Evolutionary conservation across 2,329 filamentous ascomycete genomes (phyloP).

Genomic region (Colletotrichum noveboracense): DNA sequence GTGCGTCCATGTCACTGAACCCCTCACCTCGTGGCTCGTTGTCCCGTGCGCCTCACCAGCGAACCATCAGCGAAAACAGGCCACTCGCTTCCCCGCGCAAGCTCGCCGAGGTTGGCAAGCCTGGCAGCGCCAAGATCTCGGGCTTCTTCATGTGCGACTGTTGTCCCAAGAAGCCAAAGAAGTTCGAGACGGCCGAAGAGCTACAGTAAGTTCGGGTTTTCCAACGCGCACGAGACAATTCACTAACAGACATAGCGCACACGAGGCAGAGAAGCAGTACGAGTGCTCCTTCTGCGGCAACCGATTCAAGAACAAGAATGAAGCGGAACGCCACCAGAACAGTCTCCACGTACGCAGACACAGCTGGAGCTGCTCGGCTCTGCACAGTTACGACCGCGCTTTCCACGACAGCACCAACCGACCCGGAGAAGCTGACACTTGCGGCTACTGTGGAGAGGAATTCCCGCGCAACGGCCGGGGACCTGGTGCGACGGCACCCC

Average conservation of each 20-base stretch:
- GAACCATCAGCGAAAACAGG: slow-evolving; percentile 47
- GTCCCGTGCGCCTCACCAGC: slow-evolving; percentile 48
- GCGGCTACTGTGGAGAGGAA: slow-evolving; percentile 95
- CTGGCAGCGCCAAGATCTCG: slow-evolving; percentile 53
- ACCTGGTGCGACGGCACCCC: slow-evolving; percentile 40
- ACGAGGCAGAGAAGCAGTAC: slow-evolving; percentile 96
- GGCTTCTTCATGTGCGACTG: slow-evolving; percentile 81
- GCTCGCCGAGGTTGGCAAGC: slow-evolving; percentile 54
- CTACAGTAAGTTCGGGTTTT: slow-evolving; percentile 68
- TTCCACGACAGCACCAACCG: slow-evolving; percentile 81
- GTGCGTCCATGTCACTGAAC: slow-evolving; percentile 51
- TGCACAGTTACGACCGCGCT: slow-evolving; percentile 77
- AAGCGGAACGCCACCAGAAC: slow-evolving; percentile 95
- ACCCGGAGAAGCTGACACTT: slow-evolving; percentile 76
- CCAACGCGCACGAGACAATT: background rate
- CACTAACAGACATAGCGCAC: slow-evolving; percentile 62
- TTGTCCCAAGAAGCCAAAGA: slow-evolving; percentile 96
- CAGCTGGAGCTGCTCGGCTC: slow-evolving; percentile 95
- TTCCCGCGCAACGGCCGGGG: slow-evolving; percentile 64
- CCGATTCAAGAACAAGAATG: slow-evolving; percentile 98
- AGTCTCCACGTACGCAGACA: slow-evolving; percentile 90
- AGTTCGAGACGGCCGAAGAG: slow-evolving; percentile 85
- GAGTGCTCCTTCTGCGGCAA: slow-evolving; percentile 92
- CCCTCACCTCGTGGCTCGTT: slow-evolving; percentile 55
- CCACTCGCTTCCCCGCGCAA: slow-evolving; percentile 55